These are phyloP conservation scores for Chlorella ohadii DNA, from an alignment of 139 green algal genomes.

Conservation along the genomic window DNA sequence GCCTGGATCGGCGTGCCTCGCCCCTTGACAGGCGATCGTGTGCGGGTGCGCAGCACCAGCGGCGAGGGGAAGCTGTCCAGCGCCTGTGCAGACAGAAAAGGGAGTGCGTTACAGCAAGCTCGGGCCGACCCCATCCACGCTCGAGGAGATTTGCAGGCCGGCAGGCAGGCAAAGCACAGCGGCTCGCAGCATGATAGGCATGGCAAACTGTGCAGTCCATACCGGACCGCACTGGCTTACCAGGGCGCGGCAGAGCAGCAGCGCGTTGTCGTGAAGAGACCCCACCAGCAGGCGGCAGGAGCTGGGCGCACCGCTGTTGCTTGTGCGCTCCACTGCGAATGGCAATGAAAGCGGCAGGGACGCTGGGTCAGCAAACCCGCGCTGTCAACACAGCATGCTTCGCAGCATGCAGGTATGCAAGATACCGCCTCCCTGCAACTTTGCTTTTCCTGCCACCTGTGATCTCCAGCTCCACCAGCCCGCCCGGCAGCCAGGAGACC, in stretches of 20 bases:
- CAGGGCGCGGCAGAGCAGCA: constrained; percentile 68
- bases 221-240: too few species aligned
- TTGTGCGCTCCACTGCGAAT: constrained; percentile 14
- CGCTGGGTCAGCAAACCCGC: not conserved
- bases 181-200: too few species aligned
- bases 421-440: too few species aligned
- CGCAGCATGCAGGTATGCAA: too few species aligned
- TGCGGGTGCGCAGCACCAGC: constrained; percentile 14
- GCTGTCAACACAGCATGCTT: too few species aligned
- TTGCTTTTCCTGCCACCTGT: constrained; percentile 9
- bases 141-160: too few species aligned
- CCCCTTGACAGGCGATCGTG: not conserved
- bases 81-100: not conserved
- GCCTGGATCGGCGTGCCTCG: not conserved
- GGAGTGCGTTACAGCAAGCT: too few species aligned
- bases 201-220: too few species aligned
- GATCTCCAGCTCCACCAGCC: constrained; percentile 14
- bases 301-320: not conserved
- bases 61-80: constrained; percentile 72
- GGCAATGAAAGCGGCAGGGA: not conserved
- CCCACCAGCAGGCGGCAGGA: constrained; percentile 65
- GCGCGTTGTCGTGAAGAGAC: constrained; percentile 63
- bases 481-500: constrained; percentile 12
- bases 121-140: too few species aligned
- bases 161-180: too few species aligned